Evolutionary conservation across 2,329 filamentous ascomycete species (phyloP), one percentile per base, ranked within the genome.

Genomic region (Truncatella angustata): DNA sequence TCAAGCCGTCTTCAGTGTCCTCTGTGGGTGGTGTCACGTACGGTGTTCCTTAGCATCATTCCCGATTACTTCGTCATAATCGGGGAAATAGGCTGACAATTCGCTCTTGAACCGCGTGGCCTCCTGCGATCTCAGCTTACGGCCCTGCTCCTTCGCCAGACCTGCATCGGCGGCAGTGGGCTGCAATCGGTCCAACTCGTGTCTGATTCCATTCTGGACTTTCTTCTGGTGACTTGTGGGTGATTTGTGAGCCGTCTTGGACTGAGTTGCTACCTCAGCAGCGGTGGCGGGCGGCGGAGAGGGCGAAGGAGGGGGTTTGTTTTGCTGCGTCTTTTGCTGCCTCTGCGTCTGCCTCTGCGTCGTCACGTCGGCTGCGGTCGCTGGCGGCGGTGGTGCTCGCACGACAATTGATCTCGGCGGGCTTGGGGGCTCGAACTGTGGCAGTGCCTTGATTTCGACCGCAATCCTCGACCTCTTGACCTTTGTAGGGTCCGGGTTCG

Each of bases 41-140:
- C 91, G 87, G 61, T 87, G 78, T 70, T 92, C 87, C 62, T 87
- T 87, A 35, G 86, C 83, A 57, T 90, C 86, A 66, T 95, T 90
- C 56, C 90, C 91, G 72, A 97, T 91, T 59, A 97, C 83, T 67
- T 96, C 90, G 70, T 97, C 92, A 70, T 96, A 97, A 64, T 95
- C 92, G 49, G 89, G 86, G 65, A 97, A 97, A 72, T 96, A 97
- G 44, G 85, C 82, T 34, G 91, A 87, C 55, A 97, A 79, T 66
- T 97, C 92, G 71, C 91, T 97, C 78, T 95, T 96, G 72, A 91
- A 87, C 60, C 90, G 81, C 48, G 87, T 87, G 10, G 87, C 88
- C 63, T 96, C 91, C 63, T 95, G 89, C 49, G 91, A 96, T 56
- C 93, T 84, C 67, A 97, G 75, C 66, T 91, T 93, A 63, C 81